These are phyloP conservation scores for Boechera retrofracta DNA, from an alignment of 345 rosid species.

Conservation along the genomic window DNA sequence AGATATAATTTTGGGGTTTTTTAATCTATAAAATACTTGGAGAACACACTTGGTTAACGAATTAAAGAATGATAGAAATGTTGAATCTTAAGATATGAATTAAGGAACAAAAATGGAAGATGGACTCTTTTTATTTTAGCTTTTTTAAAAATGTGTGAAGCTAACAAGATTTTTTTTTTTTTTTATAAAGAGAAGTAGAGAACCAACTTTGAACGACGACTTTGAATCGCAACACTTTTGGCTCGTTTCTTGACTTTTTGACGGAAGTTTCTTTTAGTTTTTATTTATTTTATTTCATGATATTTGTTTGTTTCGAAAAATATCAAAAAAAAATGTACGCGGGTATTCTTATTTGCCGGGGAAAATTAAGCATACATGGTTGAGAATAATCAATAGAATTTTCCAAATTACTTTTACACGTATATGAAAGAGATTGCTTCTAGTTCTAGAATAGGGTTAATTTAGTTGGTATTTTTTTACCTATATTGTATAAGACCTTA, in stretches of 20 bases:
- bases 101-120: conserved; percentile 21
- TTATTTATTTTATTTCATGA: not conserved
- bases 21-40: conserved; percentile 34
- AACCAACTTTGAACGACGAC: conserved; percentile 48
- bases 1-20: not conserved
- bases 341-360: conserved; percentile 18
- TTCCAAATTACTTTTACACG: conserved; percentile 15
- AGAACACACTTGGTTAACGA: conserved; percentile 38
- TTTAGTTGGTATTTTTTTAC: not conserved
- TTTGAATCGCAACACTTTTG: conserved; percentile 39
- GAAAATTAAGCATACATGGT: not conserved
- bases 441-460: conserved; percentile 27
- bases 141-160: conserved; percentile 28
- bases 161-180: conserved; percentile 11
- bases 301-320: conserved; percentile 28
- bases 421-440: conserved; percentile 7
- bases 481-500: not conserved
- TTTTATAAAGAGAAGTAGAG: not conserved
- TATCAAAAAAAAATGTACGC: conserved; percentile 31
- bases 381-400: conserved; percentile 1
- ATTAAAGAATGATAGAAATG: conserved; percentile 40
- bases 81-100: conserved; percentile 21
- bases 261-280: not conserved
- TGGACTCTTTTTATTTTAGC: not conserved
- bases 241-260: conserved; percentile 37